These are phyloP conservation scores for Rutstroemia sp. DNA, from an alignment of 2,329 filamentous ascomycete genomes.

Conservation along the genomic window DNA sequence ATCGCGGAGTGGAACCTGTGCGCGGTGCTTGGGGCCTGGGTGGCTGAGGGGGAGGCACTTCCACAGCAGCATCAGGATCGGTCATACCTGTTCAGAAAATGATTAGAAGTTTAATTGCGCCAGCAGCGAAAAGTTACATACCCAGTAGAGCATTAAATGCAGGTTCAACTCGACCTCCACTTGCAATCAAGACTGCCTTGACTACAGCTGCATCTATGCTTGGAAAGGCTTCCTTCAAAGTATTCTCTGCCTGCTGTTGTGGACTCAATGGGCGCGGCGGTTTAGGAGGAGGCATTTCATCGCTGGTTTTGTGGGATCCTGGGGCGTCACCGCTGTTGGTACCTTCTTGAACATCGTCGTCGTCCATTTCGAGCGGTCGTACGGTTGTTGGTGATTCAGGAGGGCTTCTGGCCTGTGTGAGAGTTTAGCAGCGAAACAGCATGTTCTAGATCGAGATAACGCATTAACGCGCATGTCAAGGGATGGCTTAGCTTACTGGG, in stretches of 20 bases:
- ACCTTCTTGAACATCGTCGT: conserved; percentile 61
- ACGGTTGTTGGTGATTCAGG: conserved; percentile 60
- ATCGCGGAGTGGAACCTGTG: conserved; percentile 50
- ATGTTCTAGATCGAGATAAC: not conserved
- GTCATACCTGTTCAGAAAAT: conserved; percentile 56
- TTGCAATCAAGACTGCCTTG: conserved; percentile 81
- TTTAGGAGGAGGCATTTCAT: conserved; percentile 55
- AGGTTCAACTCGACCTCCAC: conserved; percentile 79
- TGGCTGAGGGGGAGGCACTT: conserved; percentile 60
- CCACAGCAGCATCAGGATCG: conserved; percentile 61
- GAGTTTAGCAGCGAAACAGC: not conserved
- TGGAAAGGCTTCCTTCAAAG: conserved; percentile 90
- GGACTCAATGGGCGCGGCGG: conserved; percentile 78
- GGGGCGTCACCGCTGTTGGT: conserved; percentile 40
- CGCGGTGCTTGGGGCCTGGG: conserved; percentile 66
- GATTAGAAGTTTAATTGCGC: conserved; percentile 3
- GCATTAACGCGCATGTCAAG: conserved; percentile 5
- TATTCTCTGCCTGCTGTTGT: conserved; percentile 77
- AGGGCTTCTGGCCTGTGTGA: conserved; percentile 2
- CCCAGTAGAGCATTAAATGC: conserved; percentile 92
- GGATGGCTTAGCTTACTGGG: conserved; percentile 2
- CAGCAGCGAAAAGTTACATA: conserved; percentile 32
- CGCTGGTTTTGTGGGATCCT: conserved; percentile 36
- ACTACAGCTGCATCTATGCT: conserved; percentile 72
- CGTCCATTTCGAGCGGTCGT: conserved; percentile 59